A percentile compares a stretch with the other conserved stretches of the same genome.
These are phyloP conservation scores for Ophiostoma australiae DNA, from an alignment of 2,329 filamentous ascomycete species.

Conservation along the genomic window DNA sequence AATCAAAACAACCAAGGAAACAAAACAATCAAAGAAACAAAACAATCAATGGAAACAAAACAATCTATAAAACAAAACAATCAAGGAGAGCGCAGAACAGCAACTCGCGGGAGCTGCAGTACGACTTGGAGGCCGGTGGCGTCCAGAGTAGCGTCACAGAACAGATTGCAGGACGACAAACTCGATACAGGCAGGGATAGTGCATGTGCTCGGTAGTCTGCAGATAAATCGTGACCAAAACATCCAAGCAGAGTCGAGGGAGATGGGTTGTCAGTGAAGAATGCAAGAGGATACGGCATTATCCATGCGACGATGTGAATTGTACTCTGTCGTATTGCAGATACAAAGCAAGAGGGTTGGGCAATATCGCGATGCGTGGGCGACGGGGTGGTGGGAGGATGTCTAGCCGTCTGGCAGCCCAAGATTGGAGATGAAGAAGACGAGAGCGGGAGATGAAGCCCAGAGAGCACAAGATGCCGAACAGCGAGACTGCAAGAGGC, in stretches of 20 bases:
- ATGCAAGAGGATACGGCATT: background rate
- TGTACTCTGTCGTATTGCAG: background rate
- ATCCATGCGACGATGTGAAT: background rate
- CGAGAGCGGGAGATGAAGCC: background rate
- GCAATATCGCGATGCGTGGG: background rate
- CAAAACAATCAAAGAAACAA: background rate
- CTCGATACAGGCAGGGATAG: constrained; percentile 16
- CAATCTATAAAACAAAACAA: background rate
- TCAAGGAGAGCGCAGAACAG: background rate
- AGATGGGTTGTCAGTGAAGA: background rate
- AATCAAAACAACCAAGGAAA: background rate
- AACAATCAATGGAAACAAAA: background rate
- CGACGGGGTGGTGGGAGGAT: background rate
- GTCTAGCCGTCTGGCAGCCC: background rate
- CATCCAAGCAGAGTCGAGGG: background rate
- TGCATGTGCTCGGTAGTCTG: background rate
- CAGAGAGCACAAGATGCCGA: background rate
- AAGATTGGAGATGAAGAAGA: background rate
- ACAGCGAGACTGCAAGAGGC: background rate
- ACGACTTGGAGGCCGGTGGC: constrained; percentile 10
- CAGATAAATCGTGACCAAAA: background rate
- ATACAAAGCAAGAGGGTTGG: background rate
- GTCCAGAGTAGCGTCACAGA: constrained; percentile 19
- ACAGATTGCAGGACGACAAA: constrained; percentile 21
- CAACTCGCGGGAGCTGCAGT: background rate